Conservation (phyloP, 2,329 filamentous ascomycete species). For the Scedosporium aurantiacum region DNA sequence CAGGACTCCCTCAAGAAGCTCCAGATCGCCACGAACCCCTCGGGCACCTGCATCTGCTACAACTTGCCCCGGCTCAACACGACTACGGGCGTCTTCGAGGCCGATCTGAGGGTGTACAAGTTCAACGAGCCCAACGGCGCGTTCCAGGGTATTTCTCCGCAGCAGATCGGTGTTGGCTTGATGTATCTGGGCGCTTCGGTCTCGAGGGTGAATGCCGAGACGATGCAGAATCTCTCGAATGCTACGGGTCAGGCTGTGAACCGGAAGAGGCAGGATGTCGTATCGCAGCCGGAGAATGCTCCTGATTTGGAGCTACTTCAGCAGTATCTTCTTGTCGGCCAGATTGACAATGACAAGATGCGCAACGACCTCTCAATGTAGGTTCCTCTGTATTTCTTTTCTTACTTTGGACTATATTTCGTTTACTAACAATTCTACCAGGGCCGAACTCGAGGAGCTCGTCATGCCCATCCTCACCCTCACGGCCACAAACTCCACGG, state of each 20-base stretch:
- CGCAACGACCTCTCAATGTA: slow-evolving; percentile 48
- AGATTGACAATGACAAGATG: slow-evolving; percentile 50
- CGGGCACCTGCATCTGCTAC: slow-evolving; percentile 72
- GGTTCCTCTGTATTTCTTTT: slow-evolving; percentile 19
- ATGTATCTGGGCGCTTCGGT: slow-evolving; percentile 44
- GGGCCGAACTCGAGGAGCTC: slow-evolving; percentile 47
- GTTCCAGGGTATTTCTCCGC: slow-evolving; percentile 39
- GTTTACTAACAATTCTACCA: slow-evolving; percentile 19
- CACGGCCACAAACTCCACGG: slow-evolving; percentile 41
- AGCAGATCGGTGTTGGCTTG: slow-evolving; percentile 44
- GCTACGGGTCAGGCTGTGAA: slow-evolving; percentile 8
- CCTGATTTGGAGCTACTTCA: slow-evolving; percentile 34
- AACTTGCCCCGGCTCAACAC: slow-evolving; percentile 64
- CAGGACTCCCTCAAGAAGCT: slow-evolving; percentile 41
- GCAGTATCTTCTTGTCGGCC: slow-evolving; percentile 57
- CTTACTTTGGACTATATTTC: not conserved
- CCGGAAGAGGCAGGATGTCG: slow-evolving; percentile 12
- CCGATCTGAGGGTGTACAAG: slow-evolving; percentile 65
- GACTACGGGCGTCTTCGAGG: slow-evolving; percentile 58
- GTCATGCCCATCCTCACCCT: slow-evolving; percentile 60
- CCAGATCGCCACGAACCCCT: slow-evolving; percentile 54
- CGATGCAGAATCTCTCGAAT: not conserved
- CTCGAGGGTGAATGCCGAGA: slow-evolving; percentile 25
- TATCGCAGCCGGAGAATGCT: slow-evolving; percentile 9
- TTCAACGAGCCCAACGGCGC: slow-evolving; percentile 46